Conservation (phyloP, 140 eudicot genomes). For the Oenanthe javanica region DNA sequence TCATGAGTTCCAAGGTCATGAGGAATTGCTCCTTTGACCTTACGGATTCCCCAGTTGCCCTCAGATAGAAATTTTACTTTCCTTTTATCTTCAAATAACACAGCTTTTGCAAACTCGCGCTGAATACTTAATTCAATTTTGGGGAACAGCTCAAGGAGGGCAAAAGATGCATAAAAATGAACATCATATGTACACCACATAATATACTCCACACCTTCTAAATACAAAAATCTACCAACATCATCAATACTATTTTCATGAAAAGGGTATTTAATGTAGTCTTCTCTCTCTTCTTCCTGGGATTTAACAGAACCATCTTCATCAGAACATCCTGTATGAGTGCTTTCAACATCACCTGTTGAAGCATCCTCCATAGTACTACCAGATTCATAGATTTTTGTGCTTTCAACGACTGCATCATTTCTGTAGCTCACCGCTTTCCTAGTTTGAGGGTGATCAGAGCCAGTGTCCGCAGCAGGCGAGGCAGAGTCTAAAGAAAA, state of each 20-base stretch:
- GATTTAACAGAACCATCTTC: constrained; percentile 28
- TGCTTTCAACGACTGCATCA: constrained; percentile 15
- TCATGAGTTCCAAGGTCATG: constrained; percentile 98
- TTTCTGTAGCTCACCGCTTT: constrained; percentile 20
- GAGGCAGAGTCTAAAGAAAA: constrained; percentile 45
- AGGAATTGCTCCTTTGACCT: constrained; percentile 92
- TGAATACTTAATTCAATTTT: constrained; percentile 94
- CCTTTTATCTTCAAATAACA: constrained; percentile 68
- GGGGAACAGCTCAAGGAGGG: constrained; percentile 86
- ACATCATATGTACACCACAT: constrained; percentile 98
- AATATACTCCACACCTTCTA: constrained; percentile 98
- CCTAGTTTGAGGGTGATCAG: constrained; percentile 21
- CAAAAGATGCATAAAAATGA: constrained; percentile 95
- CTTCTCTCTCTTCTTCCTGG: constrained; percentile 10
- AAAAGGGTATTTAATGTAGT: constrained; percentile 14
- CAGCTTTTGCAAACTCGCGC: constrained; percentile 91
- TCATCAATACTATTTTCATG: constrained; percentile 47
- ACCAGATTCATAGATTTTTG: constrained; percentile 13
- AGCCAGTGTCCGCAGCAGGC: constrained; percentile 41
- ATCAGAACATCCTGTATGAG: constrained; percentile 20
- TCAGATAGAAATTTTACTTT: constrained; percentile 83
- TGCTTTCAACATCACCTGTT: constrained; percentile 16
- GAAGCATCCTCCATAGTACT: constrained; percentile 14
- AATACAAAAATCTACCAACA: constrained; percentile 73
- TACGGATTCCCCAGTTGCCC: constrained; percentile 85